These are phyloP conservation scores for Globisporangium emineosum DNA, from an alignment of 352 stramenopile genomes.

Conservation along the genomic window DNA sequence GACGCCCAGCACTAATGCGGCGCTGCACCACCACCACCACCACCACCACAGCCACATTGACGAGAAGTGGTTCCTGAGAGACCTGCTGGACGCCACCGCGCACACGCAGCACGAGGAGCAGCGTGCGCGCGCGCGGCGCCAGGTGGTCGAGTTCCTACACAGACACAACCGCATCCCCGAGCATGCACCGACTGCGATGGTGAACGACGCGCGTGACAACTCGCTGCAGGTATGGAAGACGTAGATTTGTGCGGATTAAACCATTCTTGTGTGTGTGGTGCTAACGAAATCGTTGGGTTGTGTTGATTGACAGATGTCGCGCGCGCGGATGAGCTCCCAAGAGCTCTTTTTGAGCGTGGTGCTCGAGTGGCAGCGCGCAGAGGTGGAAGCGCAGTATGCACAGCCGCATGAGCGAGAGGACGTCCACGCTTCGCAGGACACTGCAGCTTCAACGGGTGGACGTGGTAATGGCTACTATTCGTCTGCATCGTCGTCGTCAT, in stretches of 20 bases:
- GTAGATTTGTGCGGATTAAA: not conserved
- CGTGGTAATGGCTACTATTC: not conserved
- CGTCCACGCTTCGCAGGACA: not conserved
- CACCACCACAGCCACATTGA: slow-evolving; percentile 22
- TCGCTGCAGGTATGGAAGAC: slow-evolving; percentile 21
- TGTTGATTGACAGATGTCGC: slow-evolving; percentile 25
- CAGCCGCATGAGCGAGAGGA: slow-evolving; percentile 2
- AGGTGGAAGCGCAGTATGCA: slow-evolving; percentile 13
- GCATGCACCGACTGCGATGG: slow-evolving; percentile 14
- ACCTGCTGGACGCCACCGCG: slow-evolving; percentile 22
- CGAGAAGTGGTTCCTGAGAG: slow-evolving; percentile 39
- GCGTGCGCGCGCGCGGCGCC: slow-evolving; percentile 7
- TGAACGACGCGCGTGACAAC: slow-evolving; percentile 11
- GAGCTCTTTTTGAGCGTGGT: slow-evolving; percentile 84
- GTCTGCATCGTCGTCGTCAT: not conserved
- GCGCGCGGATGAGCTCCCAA: slow-evolving; percentile 53
- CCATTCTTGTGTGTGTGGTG: not conserved
- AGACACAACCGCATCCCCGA: slow-evolving; percentile 27
- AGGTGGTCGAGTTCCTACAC: slow-evolving; percentile 30
- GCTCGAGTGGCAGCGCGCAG: slow-evolving; percentile 67
- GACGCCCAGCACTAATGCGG: slow-evolving; percentile 11
- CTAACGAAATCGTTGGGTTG: not conserved
- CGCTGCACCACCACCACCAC: not conserved
- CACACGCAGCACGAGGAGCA: slow-evolving; percentile 8
- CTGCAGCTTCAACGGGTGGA: slow-evolving; percentile 10